Evolutionary conservation across 164 flowering plant genomes (phyloP), one percentile per base, ranked within the genome.

Genomic region (Sedum album): DNA sequence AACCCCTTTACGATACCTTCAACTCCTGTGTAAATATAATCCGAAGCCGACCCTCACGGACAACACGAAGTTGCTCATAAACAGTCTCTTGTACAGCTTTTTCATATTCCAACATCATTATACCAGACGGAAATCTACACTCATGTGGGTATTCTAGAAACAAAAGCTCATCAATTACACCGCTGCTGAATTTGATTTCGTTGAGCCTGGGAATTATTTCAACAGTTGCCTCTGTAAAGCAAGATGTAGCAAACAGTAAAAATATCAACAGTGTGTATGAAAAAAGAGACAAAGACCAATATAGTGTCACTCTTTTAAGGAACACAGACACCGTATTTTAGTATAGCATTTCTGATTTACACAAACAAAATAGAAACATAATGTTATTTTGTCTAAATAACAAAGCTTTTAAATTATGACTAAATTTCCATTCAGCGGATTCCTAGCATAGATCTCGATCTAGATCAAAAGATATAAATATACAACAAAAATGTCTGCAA

Each of bases 121-220:
- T 72, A 69, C 99, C 99, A 42, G 95, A 84, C 64, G 86, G 75
- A 74, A 80, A 81, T 70, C 96, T 84, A 71, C 69, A 77, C 76
- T 95, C 99, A 61, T 82, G 88, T 21, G 99, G 99, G 80, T 85
- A 72, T 73, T 90, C 99, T 46, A 90, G 77, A 81, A 85, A 95
- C 74, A 94, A 75, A 76, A 91, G 96, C 75, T 95, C 99, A 71
- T 90, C 97, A n/a, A 84, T 73, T 53, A 95, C 91, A 36, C 99
- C 99, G 78, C 97, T 95, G 67, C 91, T 89, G 74, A 88, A 94
- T 75, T 95, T 86, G 74, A 91, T 86, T 79, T 90, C 90, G 76
- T 78, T 85, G n/a, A 95, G 97, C 71, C 97, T 84, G n/a, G 97
- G 99, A 42, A 95, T 95, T 25, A 92, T 91, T 83, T 95, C 97